Percentiles rank a stretch among this genome's conserved stretches.
phyloP scores from a whole-genome alignment of 768 basidiomycete species.

The Podaxis sp. region DNA sequence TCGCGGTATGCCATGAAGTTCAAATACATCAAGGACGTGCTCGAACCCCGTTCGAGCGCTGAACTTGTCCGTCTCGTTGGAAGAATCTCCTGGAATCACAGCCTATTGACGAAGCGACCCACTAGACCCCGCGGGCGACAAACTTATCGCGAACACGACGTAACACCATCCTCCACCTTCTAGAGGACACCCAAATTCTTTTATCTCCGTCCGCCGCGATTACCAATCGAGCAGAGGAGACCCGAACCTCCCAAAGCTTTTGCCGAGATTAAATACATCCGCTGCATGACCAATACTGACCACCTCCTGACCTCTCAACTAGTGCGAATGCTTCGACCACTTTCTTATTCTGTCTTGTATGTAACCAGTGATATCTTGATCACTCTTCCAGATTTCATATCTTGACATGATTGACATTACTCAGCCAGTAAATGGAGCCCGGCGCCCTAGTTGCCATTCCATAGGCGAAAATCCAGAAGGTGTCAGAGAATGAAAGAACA shows the following conservation, averaged over 20 bases:
- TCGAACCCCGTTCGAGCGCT: no score
- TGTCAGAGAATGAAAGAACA: not conserved
- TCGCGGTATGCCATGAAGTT: no score
- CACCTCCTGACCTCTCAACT: not conserved
- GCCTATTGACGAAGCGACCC: not conserved
- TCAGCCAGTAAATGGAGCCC: not conserved
- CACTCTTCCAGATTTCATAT: constrained; percentile 15
- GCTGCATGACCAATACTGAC: not conserved
- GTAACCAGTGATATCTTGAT: constrained; percentile 4
- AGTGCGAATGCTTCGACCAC: not conserved
- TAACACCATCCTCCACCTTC: not conserved
- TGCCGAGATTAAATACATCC: not conserved
- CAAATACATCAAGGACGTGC: no score
- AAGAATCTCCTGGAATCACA: not conserved
- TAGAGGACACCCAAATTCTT: not conserved
- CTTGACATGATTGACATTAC: not conserved
- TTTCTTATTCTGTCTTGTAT: not conserved
- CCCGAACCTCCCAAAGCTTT: not conserved
- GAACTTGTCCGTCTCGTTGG: not conserved
- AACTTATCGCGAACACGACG: not conserved
- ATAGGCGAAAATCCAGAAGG: not conserved
- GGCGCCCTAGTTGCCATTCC: not conserved
- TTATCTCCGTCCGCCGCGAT: constrained; percentile 1
- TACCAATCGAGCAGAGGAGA: not conserved
- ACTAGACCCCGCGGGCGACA: not conserved